Evolutionary conservation across 1,284 basidiomycete genomes (phyloP).

Genomic region (Naganishia liquefaciens): DNA sequence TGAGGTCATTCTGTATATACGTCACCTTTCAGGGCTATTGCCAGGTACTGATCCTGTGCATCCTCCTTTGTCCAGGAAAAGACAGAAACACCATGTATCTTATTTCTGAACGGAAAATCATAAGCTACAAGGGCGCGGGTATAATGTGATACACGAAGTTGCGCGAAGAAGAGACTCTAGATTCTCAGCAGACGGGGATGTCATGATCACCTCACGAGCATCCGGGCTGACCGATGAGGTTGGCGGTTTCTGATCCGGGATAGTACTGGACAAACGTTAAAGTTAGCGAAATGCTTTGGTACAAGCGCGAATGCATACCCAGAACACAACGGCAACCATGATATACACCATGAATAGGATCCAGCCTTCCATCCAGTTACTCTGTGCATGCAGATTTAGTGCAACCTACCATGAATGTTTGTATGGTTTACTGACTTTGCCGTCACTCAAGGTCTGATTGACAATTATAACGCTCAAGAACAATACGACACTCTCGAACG

Average conservation of each 20-base stretch:
- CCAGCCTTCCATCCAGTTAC: constrained; percentile 56
- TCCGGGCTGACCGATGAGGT: constrained; percentile 39
- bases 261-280: constrained; percentile 5
- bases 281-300: constrained; percentile 36
- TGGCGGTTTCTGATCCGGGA: constrained; percentile 46
- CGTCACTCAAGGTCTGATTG: constrained; percentile 76
- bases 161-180: neutral
- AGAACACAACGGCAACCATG: constrained; percentile 53
- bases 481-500: constrained; percentile 55
- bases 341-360: constrained; percentile 59
- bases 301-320: constrained; percentile 39
- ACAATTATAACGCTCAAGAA: constrained; percentile 74
- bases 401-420: constrained; percentile 15
- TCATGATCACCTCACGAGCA: constrained; percentile 14
- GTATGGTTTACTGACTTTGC: constrained; percentile 19
- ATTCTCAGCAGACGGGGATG: neutral
- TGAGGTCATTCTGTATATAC: too few species aligned
- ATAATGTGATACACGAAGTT: neutral
- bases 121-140: constrained; percentile 11
- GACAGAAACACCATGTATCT: constrained; percentile 16
- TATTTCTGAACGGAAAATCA: neutral
- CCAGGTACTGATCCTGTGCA: too few species aligned
- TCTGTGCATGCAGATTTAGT: constrained; percentile 47
- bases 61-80: neutral
- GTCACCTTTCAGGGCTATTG: too few species aligned